phyloP scores from a whole-genome alignment of 2,329 filamentous ascomycete species.

The Penicillium sclerotiorum region DNA sequence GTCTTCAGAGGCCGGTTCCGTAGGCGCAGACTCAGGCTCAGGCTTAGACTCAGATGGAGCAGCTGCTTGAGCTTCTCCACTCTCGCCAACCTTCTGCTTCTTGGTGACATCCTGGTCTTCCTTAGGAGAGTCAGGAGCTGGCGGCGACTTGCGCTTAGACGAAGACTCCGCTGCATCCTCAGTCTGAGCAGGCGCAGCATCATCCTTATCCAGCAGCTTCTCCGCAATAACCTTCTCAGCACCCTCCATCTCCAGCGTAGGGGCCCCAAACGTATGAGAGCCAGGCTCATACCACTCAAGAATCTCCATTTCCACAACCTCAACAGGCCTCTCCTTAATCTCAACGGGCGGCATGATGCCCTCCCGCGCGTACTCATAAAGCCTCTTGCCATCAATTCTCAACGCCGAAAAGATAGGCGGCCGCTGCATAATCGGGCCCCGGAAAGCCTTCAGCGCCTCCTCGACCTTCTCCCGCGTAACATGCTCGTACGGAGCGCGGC shows the following conservation, averaged over 20 bases:
- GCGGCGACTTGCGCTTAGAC: conserved; percentile 40
- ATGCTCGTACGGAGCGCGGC: conserved; percentile 73
- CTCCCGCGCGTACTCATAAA: conserved; percentile 94
- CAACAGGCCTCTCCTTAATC: conserved; percentile 78
- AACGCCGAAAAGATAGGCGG: conserved; percentile 92
- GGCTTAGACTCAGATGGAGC: neutral
- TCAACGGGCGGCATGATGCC: conserved; percentile 83
- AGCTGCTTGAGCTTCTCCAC: conserved; percentile 22
- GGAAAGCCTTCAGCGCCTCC: conserved; percentile 72
- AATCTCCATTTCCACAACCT: conserved; percentile 75
- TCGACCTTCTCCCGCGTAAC: conserved; percentile 79
- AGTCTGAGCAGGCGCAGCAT: conserved; percentile 27
- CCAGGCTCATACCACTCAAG: conserved; percentile 83
- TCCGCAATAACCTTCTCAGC: conserved; percentile 77
- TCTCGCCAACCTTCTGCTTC: conserved; percentile 36
- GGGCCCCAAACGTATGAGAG: conserved; percentile 77
- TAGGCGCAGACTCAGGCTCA: conserved; percentile 11
- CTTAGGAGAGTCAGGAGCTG: conserved; percentile 27
- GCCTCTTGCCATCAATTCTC: conserved; percentile 87
- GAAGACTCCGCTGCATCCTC: conserved; percentile 19
- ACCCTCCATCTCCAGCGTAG: conserved; percentile 72
- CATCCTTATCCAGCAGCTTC: conserved; percentile 54
- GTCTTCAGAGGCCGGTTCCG: conserved; percentile 17
- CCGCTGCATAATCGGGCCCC: conserved; percentile 83
- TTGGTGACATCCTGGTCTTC: conserved; percentile 27